Evolutionary conservation across 352 stramenopile genomes (phyloP), one percentile per base, ranked within the genome.

Genomic region (Globisporangium camurandrum): DNA sequence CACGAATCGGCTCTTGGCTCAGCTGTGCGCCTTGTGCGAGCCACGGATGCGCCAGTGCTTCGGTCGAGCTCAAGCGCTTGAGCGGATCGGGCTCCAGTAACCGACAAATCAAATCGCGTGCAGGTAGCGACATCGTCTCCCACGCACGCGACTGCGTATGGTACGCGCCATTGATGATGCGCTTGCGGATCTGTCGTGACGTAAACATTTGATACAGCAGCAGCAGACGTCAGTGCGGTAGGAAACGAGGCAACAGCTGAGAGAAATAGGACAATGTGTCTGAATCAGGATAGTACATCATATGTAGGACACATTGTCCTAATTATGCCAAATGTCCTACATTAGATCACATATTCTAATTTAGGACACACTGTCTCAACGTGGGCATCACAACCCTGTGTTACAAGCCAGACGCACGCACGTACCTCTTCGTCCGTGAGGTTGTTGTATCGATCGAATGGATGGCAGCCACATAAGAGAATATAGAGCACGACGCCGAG

Each of bases 361-460:
- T n/a, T n/a, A n/a, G n/a, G n/a, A n/a, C n/a, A n/a, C n/a, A n/a
- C n/a, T n/a, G n/a, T n/a, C n/a, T n/a, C n/a, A n/a, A n/a, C n/a
- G n/a, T n/a, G n/a, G n/a, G n/a, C n/a, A n/a, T n/a, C n/a, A n/a
- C n/a, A n/a, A n/a, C n/a, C n/a, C n/a, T n/a, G n/a, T n/a, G n/a
- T n/a, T n/a, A n/a, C n/a, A n/a, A n/a, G 14, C 19, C 14, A 17
- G 12, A 33, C 40, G 20, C 12, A 11, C 9, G 11, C 17, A 40
- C 55, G 16, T 61, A 87, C 75, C 68, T 90, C 77, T 61, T 90
- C 75, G 41, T 93, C 82, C 0, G 77, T 85, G 47, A 88, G 56
- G 49, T 90, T 89, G 65, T 93, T 93, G 54, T 88, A 87, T 19
- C 77, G 75, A 51, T 93, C 82, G 49, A 91, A 93, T 30, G 82